Percentiles rank a stretch among this genome's conserved stretches.
Conservation (phyloP, 139 green algal species). For the Tetratostichococcus sp. region DNA sequence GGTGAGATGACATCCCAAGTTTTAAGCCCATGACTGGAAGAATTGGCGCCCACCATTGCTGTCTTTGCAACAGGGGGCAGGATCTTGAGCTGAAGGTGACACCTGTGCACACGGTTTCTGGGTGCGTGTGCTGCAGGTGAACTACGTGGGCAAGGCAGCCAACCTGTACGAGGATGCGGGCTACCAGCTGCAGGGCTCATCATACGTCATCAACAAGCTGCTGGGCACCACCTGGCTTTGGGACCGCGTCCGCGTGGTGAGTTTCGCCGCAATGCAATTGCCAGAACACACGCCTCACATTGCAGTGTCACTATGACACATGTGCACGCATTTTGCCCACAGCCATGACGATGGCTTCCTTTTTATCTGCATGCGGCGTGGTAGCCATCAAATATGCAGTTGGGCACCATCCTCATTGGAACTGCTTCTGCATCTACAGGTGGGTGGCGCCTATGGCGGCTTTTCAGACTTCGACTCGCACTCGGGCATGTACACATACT, state of each 20-base stretch:
- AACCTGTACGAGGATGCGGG: slow-evolving; percentile 93
- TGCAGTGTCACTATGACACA: too few species aligned
- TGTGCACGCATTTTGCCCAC: too few species aligned
- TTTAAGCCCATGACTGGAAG: too few species aligned
- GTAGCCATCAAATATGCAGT: too few species aligned
- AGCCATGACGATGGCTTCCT: too few species aligned
- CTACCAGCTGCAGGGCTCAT: slow-evolving; percentile 84
- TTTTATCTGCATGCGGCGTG: neutral
- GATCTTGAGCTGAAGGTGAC: too few species aligned
- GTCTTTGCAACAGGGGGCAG: too few species aligned
- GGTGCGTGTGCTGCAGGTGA: slow-evolving; percentile 73
- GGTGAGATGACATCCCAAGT: slow-evolving; percentile 29
- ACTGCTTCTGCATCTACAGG: neutral
- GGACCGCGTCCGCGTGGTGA: slow-evolving; percentile 74
- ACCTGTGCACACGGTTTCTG: too few species aligned
- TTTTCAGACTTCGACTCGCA: slow-evolving; percentile 97
- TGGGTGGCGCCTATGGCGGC: slow-evolving; percentile 94
- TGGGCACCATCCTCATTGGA: too few species aligned
- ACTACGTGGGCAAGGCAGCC: slow-evolving; percentile 97
- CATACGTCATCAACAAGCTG: slow-evolving; percentile 96
- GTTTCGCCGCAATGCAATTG: neutral
- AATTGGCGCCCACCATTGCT: too few species aligned
- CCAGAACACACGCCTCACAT: too few species aligned
- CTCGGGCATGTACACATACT: slow-evolving; percentile 85
- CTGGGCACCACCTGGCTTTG: slow-evolving; percentile 95